Evolutionary conservation across 306 rosid species (phyloP), one percentile per base, ranked within the genome.

Genomic region (Prunus armeniaca): DNA sequence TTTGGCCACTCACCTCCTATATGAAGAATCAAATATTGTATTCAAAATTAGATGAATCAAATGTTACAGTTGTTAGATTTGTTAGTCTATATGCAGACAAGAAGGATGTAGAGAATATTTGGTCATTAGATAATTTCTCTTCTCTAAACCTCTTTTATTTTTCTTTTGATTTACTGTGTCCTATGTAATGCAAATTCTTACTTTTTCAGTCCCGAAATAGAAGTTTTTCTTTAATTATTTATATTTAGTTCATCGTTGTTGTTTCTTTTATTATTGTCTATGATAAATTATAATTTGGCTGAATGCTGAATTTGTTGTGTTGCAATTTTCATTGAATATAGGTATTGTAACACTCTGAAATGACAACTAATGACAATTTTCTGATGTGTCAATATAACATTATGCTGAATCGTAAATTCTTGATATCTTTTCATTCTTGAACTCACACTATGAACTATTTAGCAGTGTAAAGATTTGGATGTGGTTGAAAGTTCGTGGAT

Each of bases 11-110:
- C 55, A 15, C 20, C 65, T 69, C 20, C 63, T 1, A 58, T 20
- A 73, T 30, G 47, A 22, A 74, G 78, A 52, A 52, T 58, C 30
- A 56, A 57, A 28, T 57, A 25, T 51, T 19, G 71, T 28, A 47
- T 43, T 20, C 60, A 9, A 3, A 38, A 61, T 22, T 62, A 13
- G 13, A 60, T 12, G 65, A 60, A 60, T 27, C 38, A 13, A 61
- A 61, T 27, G 2, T 13, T 24, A 25, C 18, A 5, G n/a, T 25
- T 25, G 65, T 60, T 27, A 60, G 38, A n/a, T n/a, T n/a, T n/a
- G n/a, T n/a, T n/a, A n/a, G n/a, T 2, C 38, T 27, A 13, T 13
- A 25, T 22, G 8, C 56, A 17, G 56, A 51, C 56, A 51, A 17
- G 5, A 17, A 1, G n/a, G 60, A 30, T 50, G 49, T 67, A 34